Conservation (phyloP, 306 rosid genomes). For the Cucurbita pepo region DNA sequence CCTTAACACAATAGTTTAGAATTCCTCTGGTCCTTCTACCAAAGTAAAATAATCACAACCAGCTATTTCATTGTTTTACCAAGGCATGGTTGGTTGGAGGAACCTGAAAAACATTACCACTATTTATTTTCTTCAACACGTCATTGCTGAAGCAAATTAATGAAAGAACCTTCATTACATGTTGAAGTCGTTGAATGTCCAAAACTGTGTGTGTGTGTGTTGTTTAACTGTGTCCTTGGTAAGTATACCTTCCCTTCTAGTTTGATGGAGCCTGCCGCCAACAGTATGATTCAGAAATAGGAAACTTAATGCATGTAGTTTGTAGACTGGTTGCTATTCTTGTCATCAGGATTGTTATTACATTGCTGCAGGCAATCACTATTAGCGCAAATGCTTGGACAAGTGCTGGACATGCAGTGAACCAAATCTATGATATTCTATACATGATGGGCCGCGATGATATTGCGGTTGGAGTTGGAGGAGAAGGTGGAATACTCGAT, state of each 20-base stretch:
- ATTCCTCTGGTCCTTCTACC: neutral
- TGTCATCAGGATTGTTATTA: neutral
- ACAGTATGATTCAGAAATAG: neutral
- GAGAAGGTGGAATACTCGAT: conserved; percentile 70
- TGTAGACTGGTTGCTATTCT: neutral
- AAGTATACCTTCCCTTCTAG: neutral
- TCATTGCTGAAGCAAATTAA: neutral
- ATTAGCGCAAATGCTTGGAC: conserved; percentile 76
- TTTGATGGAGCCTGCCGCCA: neutral
- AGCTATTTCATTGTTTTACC: neutral
- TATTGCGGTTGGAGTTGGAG: conserved; percentile 78
- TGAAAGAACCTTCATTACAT: neutral
- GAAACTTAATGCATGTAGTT: neutral
- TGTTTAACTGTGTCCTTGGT: neutral
- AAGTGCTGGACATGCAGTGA: conserved; percentile 68
- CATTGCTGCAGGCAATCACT: conserved; percentile 51
- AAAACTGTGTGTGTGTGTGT: neutral
- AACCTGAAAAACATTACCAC: neutral
- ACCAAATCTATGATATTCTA: conserved; percentile 75
- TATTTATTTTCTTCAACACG: neutral
- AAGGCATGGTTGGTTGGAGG: no score
- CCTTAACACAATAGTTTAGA: neutral
- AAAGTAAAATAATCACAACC: neutral
- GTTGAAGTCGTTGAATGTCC: neutral
- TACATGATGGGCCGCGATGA: conserved; percentile 93